A percentile compares a stretch with the other conserved stretches of the same genome.
Evolutionary conservation across 73 alveolate species (phyloP).

Genomic region (Uronychia binucleata): DNA sequence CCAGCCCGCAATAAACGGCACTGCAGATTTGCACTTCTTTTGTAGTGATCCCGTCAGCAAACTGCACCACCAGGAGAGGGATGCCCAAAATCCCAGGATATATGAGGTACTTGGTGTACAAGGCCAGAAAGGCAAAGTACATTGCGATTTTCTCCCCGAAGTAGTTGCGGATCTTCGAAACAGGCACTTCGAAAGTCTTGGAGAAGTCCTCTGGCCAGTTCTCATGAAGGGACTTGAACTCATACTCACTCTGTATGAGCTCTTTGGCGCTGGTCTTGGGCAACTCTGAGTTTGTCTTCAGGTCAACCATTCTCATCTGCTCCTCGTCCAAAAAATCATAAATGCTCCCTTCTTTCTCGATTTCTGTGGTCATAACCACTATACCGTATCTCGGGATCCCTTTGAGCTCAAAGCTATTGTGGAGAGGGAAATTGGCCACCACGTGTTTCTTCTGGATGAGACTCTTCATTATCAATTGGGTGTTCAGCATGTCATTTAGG

Average conservation of each 20-base stretch:
- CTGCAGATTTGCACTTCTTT: not conserved
- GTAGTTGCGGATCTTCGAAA: slow-evolving; percentile 9
- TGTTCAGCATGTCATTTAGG: not conserved
- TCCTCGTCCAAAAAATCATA: not conserved
- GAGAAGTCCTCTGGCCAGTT: not conserved
- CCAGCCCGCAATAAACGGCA: slow-evolving; percentile 1
- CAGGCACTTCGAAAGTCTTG: not conserved
- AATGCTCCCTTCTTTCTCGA: not conserved
- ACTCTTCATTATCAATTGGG: not conserved
- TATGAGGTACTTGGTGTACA: slow-evolving; percentile 3
- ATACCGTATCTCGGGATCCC: not conserved
- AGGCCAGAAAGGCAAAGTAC: slow-evolving; percentile 37
- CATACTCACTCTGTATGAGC: not conserved
- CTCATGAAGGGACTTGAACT: not conserved
- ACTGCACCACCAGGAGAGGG: not conserved
- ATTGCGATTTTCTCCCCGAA: slow-evolving; percentile 58
- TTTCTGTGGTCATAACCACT: too few species aligned
- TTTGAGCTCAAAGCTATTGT: not conserved
- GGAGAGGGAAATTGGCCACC: not conserved
- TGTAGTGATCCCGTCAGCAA: too few species aligned
- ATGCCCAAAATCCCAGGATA: slow-evolving; percentile 13
- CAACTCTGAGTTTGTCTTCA: not conserved
- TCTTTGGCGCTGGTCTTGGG: not conserved
- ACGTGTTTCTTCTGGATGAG: not conserved
- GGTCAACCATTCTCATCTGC: not conserved